Evolutionary conservation across 495 filamentous ascomycete genomes (phyloP).

Genomic region (Letharia columbiana): DNA sequence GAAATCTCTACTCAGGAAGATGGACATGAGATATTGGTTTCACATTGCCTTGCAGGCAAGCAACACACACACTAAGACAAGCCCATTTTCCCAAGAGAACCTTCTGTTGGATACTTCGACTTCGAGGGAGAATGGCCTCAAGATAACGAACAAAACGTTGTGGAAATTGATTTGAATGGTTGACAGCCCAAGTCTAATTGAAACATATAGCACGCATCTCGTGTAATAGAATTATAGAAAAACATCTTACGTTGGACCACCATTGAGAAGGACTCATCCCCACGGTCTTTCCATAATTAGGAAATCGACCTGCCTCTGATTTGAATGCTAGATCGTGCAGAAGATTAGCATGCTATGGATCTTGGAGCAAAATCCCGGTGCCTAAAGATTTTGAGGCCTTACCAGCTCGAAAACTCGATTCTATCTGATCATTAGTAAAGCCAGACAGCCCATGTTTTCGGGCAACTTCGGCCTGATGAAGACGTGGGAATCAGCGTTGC

Average conservation of each 20-base stretch:
- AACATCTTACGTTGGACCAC: constrained; percentile 53
- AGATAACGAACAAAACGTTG: constrained; percentile 15
- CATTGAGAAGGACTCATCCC: constrained; percentile 52
- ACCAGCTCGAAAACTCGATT: constrained; percentile 29
- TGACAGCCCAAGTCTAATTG: not conserved
- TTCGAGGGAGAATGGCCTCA: constrained; percentile 6
- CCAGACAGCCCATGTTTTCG: constrained; percentile 45
- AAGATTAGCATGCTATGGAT: not conserved
- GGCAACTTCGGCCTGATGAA: constrained; percentile 38
- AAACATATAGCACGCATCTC: too few species aligned
- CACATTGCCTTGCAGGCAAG: not conserved
- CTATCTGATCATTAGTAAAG: constrained; percentile 29
- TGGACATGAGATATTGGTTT: not conserved
- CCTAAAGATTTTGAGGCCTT: not conserved
- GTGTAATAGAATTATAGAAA: constrained; percentile 7
- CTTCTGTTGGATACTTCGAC: not conserved
- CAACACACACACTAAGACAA: not conserved
- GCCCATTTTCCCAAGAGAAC: not conserved
- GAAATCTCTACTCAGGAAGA: not conserved
- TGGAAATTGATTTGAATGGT: constrained; percentile 1
- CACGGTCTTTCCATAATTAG: constrained; percentile 59
- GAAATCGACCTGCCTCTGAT: constrained; percentile 38
- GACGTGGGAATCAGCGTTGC: not conserved
- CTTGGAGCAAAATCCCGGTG: not conserved
- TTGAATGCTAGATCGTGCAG: constrained; percentile 38